These are phyloP conservation scores for Danielia oregonensis DNA, from an alignment of 805 yeast genomes.

Conservation along the genomic window DNA sequence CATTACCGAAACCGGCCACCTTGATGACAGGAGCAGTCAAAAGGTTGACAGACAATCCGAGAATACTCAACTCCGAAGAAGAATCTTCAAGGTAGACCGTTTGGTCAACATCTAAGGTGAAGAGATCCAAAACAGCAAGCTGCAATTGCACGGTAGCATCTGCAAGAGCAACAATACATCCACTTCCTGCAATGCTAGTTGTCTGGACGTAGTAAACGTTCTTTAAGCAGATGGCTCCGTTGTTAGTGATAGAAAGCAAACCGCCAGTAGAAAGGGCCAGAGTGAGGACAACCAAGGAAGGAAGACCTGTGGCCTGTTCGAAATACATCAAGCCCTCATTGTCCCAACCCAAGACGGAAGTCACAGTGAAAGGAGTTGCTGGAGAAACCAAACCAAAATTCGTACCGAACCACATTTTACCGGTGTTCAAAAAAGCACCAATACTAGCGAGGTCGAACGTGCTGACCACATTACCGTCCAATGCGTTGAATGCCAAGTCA, in stretches of 20 bases:
- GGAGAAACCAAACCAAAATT: constrained; percentile 13
- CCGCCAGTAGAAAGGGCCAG: background rate
- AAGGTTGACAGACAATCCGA: constrained; percentile 2
- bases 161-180: constrained; percentile 17
- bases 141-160: constrained; percentile 2
- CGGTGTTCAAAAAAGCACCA: constrained; percentile 19
- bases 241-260: constrained; percentile 16
- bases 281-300: constrained; percentile 10
- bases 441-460: constrained; percentile 14
- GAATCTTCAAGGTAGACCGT: constrained; percentile 4
- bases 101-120: constrained; percentile 1
- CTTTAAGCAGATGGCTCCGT: constrained; percentile 26
- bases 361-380: constrained; percentile 3
- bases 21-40: background rate
- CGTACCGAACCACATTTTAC: constrained; percentile 21
- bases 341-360: constrained; percentile 2
- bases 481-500: constrained; percentile 19
- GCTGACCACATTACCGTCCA: constrained; percentile 15
- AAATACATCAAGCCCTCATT: constrained; percentile 9
- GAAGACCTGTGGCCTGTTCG: constrained; percentile 13
- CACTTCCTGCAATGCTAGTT: constrained; percentile 19
- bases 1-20: constrained; percentile 11
- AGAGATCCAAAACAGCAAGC: background rate
- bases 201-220: constrained; percentile 20
- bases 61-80: constrained; percentile 1